Percentiles rank a stretch among this genome's conserved stretches.
These are phyloP conservation scores for Corniculantispora saksenae DNA, from an alignment of 2,329 filamentous ascomycete species.

Conservation along the genomic window DNA sequence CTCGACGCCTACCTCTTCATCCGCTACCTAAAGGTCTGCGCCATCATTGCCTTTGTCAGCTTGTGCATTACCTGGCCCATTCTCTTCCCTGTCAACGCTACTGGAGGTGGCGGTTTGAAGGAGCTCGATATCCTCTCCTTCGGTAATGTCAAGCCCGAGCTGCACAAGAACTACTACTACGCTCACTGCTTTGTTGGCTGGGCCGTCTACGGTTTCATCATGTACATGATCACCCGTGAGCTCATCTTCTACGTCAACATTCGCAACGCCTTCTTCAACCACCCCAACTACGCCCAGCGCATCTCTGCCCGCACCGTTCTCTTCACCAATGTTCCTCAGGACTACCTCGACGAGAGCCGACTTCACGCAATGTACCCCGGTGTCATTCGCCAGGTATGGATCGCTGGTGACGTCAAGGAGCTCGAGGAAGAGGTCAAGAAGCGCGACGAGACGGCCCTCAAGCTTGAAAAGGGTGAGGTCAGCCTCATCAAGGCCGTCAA, in stretches of 20 bases:
- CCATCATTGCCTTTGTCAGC: constrained; percentile 43
- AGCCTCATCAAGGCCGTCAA: constrained; percentile 68
- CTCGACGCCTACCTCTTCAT: constrained; percentile 75
- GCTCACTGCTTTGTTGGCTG: constrained; percentile 81
- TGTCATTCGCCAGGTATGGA: constrained; percentile 80
- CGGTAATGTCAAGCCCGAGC: constrained; percentile 47
- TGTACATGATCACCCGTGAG: constrained; percentile 88
- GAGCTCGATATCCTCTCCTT: constrained; percentile 60
- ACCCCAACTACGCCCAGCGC: constrained; percentile 78
- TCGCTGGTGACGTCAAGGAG: constrained; percentile 70
- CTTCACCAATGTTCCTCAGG: constrained; percentile 78
- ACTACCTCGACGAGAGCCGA: constrained; percentile 74
- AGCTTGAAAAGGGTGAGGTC: constrained; percentile 81
- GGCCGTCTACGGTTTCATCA: constrained; percentile 82
- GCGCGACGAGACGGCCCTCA: constrained; percentile 71
- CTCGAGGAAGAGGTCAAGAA: constrained; percentile 78
- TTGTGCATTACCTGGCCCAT: constrained; percentile 83
- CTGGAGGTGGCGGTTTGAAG: constrained; percentile 64
- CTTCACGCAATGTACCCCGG: constrained; percentile 77
- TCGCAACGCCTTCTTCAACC: constrained; percentile 87
- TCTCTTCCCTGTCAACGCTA: constrained; percentile 80
- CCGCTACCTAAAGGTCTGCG: constrained; percentile 20
- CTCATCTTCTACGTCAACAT: constrained; percentile 91
- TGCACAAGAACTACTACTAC: constrained; percentile 67
- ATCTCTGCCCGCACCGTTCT: constrained; percentile 90